A percentile compares a stretch with the other conserved stretches of the same genome.
These are phyloP conservation scores for Ambrosiella beaveri DNA, from an alignment of 2,329 filamentous ascomycete genomes.

Conservation along the genomic window DNA sequence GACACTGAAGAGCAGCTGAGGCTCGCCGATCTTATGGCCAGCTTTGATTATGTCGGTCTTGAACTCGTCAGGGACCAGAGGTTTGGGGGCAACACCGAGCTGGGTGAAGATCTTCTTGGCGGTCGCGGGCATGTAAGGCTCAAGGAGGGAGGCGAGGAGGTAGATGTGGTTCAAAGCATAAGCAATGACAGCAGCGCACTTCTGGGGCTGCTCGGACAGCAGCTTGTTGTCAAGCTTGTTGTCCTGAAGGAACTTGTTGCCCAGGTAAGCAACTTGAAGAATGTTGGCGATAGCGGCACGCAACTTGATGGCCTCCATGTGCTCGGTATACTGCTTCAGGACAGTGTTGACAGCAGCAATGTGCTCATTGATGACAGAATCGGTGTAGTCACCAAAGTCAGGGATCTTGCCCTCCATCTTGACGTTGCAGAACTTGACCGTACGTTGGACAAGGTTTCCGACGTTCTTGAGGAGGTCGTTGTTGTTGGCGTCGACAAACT, in stretches of 20 bases:
- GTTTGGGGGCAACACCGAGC: constrained; percentile 38
- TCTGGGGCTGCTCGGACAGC: constrained; percentile 35
- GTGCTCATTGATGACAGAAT: constrained; percentile 36
- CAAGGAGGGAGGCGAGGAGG: constrained; percentile 60
- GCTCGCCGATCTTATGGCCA: constrained; percentile 66
- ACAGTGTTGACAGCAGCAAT: constrained; percentile 47
- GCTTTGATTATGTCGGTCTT: constrained; percentile 41
- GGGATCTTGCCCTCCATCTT: constrained; percentile 58
- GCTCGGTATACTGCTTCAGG: constrained; percentile 47
- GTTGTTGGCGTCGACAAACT: constrained; percentile 74
- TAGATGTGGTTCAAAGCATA: constrained; percentile 72
- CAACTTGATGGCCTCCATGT: constrained; percentile 56
- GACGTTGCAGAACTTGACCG: constrained; percentile 59
- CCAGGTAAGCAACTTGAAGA: constrained; percentile 46
- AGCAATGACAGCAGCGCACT: constrained; percentile 45
- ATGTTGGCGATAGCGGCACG: constrained; percentile 47
- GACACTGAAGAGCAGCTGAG: constrained; percentile 61
- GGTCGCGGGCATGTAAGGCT: constrained; percentile 75
- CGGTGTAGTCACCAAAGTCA: constrained; percentile 34
- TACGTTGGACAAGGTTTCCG: constrained; percentile 57
- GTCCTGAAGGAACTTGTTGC: constrained; percentile 34
- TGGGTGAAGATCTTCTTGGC: constrained; percentile 60
- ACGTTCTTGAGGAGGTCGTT: constrained; percentile 66
- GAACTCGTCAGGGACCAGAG: constrained; percentile 52
- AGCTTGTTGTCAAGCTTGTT: constrained; percentile 37